These are phyloP conservation scores for Malus hybrid DNA, from an alignment of 331 rosid species.

Conservation along the genomic window DNA sequence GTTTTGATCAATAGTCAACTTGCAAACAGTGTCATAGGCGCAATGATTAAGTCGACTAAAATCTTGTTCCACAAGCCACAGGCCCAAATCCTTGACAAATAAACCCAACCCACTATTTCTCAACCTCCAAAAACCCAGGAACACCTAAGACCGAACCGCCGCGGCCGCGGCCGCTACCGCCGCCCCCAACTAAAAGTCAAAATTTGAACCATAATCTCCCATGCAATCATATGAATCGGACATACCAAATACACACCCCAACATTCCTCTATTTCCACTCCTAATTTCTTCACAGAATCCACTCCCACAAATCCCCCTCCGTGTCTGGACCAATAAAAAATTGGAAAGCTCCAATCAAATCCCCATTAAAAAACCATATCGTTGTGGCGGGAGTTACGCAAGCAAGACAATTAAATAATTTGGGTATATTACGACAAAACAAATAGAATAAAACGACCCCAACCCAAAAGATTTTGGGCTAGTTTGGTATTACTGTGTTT, in stretches of 20 bases:
- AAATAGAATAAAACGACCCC: not conserved
- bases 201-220: not conserved
- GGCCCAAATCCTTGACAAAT: not conserved
- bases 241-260: not conserved
- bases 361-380: not conserved
- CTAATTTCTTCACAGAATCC: too few species aligned
- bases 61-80: not conserved
- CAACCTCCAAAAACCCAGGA: not conserved
- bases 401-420: not conserved
- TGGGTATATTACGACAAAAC: not conserved
- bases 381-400: constrained; percentile 25
- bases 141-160: not conserved
- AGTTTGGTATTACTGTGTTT: too few species aligned
- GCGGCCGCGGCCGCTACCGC: too few species aligned
- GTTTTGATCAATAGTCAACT: too few species aligned
- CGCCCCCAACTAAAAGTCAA: not conserved
- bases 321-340: not conserved
- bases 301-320: not conserved
- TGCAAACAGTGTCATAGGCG: too few species aligned
- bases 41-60: not conserved
- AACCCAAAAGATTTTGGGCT: not conserved
- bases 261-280: constrained; percentile 1
- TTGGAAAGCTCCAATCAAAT: not conserved
- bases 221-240: not conserved
- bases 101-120: not conserved